A percentile compares a stretch with the other conserved stretches of the same genome.
Evolutionary conservation across 805 yeast genomes (phyloP).

Genomic region (Barnettozyma siamensis): DNA sequence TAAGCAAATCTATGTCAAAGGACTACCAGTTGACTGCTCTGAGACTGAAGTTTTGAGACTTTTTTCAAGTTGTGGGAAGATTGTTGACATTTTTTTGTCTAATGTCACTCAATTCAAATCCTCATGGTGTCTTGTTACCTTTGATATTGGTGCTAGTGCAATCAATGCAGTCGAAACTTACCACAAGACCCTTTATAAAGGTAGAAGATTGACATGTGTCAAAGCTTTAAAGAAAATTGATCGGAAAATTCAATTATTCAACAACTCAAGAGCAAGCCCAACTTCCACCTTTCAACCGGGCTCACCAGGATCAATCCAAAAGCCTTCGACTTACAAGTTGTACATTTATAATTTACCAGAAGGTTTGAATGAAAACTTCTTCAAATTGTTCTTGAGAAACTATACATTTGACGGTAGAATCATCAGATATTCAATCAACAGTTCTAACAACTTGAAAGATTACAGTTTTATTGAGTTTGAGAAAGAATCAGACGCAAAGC

Average conservation of each 20-base stretch:
- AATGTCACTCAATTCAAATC: slow-evolving; percentile 26
- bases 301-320: too few species aligned
- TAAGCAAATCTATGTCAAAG: slow-evolving; percentile 40
- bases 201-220: slow-evolving; percentile 25
- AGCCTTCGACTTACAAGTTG: slow-evolving; percentile 7
- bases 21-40: slow-evolving; percentile 36
- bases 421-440: slow-evolving; percentile 15
- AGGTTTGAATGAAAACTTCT: slow-evolving; percentile 23
- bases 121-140: slow-evolving; percentile 45
- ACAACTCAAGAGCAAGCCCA: background rate
- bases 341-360: slow-evolving; percentile 23
- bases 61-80: slow-evolving; percentile 42
- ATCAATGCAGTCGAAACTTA: slow-evolving; percentile 34
- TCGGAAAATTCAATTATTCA: slow-evolving; percentile 10
- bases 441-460: slow-evolving; percentile 6
- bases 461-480: slow-evolving; percentile 24
- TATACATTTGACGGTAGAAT: slow-evolving; percentile 20
- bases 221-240: slow-evolving; percentile 24
- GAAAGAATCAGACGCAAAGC: slow-evolving; percentile 19
- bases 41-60: slow-evolving; percentile 36
- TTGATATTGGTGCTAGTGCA: slow-evolving; percentile 39
- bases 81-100: slow-evolving; percentile 51
- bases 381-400: slow-evolving; percentile 21
- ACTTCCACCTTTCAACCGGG: background rate
- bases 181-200: slow-evolving; percentile 26